phyloP scores from a whole-genome alignment of 2,329 filamentous ascomycete genomes.

The Alternaria incomplexa region DNA sequence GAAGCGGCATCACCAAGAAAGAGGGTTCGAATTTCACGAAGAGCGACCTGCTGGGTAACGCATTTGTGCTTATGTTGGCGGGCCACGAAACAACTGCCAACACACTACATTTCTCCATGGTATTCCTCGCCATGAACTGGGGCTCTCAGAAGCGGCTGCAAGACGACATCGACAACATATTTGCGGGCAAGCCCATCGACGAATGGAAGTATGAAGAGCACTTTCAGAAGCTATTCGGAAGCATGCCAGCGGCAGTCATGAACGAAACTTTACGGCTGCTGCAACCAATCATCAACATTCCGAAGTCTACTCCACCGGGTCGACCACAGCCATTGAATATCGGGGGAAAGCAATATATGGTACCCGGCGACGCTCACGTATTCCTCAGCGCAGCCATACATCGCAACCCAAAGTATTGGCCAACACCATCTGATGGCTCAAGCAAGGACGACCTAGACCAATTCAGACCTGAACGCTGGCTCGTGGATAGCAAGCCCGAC shows the following conservation, averaged over 20 bases:
- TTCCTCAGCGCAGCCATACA: slow-evolving; percentile 64
- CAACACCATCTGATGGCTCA: slow-evolving; percentile 47
- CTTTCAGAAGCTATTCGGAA: slow-evolving; percentile 69
- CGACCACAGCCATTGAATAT: slow-evolving; percentile 63
- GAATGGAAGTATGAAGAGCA: slow-evolving; percentile 75
- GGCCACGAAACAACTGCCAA: slow-evolving; percentile 85
- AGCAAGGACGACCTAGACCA: slow-evolving; percentile 64
- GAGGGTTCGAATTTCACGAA: slow-evolving; percentile 41
- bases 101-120: slow-evolving; percentile 72
- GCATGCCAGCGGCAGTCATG: slow-evolving; percentile 75
- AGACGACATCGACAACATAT: slow-evolving; percentile 69
- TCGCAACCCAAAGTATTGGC: slow-evolving; percentile 77
- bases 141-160: slow-evolving; percentile 70
- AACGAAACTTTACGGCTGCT: slow-evolving; percentile 78
- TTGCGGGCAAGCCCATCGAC: slow-evolving; percentile 63
- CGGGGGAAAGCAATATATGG: slow-evolving; percentile 62
- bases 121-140: slow-evolving; percentile 71
- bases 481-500: slow-evolving; percentile 46
- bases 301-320: slow-evolving; percentile 63
- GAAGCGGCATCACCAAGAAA: slow-evolving; percentile 41
- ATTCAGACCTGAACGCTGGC: slow-evolving; percentile 77
- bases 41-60: slow-evolving; percentile 73
- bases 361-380: slow-evolving; percentile 65
- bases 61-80: slow-evolving; percentile 68
- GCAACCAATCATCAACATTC: slow-evolving; percentile 73